phyloP scores from a whole-genome alignment of 2,329 filamentous ascomycete species.

The Neobulgaria alba region DNA sequence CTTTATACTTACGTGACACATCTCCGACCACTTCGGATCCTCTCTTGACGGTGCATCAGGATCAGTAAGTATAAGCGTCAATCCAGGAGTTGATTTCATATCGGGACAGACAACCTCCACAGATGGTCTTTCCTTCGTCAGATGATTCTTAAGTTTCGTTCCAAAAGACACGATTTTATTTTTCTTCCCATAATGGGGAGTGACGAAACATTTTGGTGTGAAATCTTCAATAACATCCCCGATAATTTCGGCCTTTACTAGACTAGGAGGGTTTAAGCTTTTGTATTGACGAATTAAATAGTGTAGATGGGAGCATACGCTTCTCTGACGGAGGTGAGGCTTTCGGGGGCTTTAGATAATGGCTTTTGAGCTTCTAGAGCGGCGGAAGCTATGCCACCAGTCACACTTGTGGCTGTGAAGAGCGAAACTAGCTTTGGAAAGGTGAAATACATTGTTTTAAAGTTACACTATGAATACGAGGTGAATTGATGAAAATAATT shows the following conservation, averaged over 20 bases:
- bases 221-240: conserved; percentile 46
- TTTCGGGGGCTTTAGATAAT: no score
- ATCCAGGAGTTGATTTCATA: conserved; percentile 18
- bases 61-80: conserved; percentile 45
- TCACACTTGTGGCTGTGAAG: no score
- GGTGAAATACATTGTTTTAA: no score
- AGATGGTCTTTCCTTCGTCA: conserved; percentile 24
- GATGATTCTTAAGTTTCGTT: conserved; percentile 27
- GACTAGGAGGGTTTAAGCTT: conserved; percentile 11
- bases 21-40: conserved; percentile 45
- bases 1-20: conserved; percentile 37
- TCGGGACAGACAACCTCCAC: conserved; percentile 26
- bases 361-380: no score
- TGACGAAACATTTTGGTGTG: conserved; percentile 40
- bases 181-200: conserved; percentile 37
- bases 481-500: no score
- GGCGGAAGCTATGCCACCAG: no score
- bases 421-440: no score
- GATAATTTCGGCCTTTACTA: conserved; percentile 19
- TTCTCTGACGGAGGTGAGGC: no score
- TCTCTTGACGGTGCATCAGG: conserved; percentile 47
- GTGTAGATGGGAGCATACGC: neutral
- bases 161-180: conserved; percentile 38
- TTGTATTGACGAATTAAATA: neutral
- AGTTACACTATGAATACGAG: no score